Evolutionary conservation across 2,329 filamentous ascomycete species (phyloP).

Genomic region (Trichoderma citrinoviride): DNA sequence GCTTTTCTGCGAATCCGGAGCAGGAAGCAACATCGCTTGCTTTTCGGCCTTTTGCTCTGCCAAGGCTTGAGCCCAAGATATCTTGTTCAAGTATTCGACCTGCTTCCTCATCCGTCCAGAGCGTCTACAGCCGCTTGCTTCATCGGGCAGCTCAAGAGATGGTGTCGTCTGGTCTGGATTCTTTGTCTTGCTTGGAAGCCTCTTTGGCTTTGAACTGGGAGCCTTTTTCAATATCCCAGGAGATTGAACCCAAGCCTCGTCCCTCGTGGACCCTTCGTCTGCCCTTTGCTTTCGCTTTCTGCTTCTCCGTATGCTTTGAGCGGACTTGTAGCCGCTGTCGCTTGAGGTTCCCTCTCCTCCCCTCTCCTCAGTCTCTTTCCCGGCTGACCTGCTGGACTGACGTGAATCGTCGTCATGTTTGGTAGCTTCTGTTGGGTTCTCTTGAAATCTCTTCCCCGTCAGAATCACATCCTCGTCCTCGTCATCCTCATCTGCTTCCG

Average conservation of each 20-base stretch:
- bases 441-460: slow-evolving; percentile 21
- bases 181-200: background rate
- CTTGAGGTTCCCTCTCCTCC: slow-evolving; percentile 4
- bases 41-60: slow-evolving; percentile 20
- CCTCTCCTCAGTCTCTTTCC: background rate
- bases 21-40: slow-evolving; percentile 24
- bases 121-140: slow-evolving; percentile 24
- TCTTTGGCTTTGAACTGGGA: background rate
- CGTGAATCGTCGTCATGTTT: background rate
- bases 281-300: slow-evolving; percentile 13
- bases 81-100: slow-evolving; percentile 32
- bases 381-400: background rate
- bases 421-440: background rate
- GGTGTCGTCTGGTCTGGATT: background rate
- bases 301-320: background rate
- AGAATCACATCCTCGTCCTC: slow-evolving; percentile 24
- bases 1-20: background rate
- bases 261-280: background rate
- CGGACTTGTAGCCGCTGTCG: slow-evolving; percentile 6
- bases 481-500: slow-evolving; percentile 29
- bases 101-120: slow-evolving; percentile 33
- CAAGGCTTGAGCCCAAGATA: slow-evolving; percentile 31
- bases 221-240: background rate
- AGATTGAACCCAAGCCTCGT: background rate
- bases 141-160: slow-evolving; percentile 17